A percentile compares a stretch with the other conserved stretches of the same genome.
phyloP scores from a whole-genome alignment of 2,329 filamentous ascomycete genomes.

The Arthroderma sp. region DNA sequence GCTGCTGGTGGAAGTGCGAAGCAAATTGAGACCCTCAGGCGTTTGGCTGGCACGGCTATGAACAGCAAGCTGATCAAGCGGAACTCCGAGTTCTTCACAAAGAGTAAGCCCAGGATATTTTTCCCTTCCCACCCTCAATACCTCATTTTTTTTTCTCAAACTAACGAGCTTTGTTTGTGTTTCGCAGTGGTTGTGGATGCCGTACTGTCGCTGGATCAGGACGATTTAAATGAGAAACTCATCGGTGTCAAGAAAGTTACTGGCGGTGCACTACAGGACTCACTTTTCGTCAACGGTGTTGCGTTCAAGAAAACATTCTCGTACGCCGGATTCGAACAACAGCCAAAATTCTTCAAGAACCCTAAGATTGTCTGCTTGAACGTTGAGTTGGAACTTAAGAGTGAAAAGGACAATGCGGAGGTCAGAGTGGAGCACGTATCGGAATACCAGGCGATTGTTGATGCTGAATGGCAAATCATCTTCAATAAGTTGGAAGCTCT shows the following conservation, averaged over 20 bases:
- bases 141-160: conserved; percentile 3
- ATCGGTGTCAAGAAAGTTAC: conserved; percentile 98
- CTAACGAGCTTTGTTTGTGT: conserved; percentile 4
- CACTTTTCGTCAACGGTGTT: conserved; percentile 91
- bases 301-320: conserved; percentile 99
- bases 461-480: conserved; percentile 99
- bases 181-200: conserved; percentile 86
- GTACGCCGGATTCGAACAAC: conserved; percentile 97
- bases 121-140: background rate
- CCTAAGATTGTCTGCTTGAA: conserved; percentile 96
- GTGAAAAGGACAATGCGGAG: conserved; percentile 98
- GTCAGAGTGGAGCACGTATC: conserved; percentile 96
- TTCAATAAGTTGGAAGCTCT: conserved; percentile 97
- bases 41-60: conserved; percentile 92
- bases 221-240: conserved; percentile 92
- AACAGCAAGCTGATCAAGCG: conserved; percentile 98
- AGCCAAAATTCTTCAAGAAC: conserved; percentile 87
- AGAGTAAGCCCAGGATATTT: conserved; percentile 49
- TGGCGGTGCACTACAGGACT: conserved; percentile 89
- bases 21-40: conserved; percentile 73
- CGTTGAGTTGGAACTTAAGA: conserved; percentile 95
- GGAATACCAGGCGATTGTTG: conserved; percentile 97
- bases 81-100: conserved; percentile 93
- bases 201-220: conserved; percentile 86
- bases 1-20: conserved; percentile 76